Conservation (phyloP, 352 stramenopile species). For the Globisporangium polare region DNA sequence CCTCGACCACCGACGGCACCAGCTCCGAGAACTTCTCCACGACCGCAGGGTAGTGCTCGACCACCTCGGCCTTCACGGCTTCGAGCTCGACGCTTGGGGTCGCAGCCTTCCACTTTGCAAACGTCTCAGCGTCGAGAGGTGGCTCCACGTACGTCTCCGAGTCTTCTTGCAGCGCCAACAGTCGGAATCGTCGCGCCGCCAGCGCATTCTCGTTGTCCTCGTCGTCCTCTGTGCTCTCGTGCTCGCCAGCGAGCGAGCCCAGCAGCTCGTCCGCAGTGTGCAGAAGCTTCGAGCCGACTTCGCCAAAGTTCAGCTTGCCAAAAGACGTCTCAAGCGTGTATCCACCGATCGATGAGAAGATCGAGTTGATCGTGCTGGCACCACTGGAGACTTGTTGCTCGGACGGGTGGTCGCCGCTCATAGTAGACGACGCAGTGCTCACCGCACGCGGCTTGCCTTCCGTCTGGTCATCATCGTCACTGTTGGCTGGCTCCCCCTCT, state of each 20-base stretch:
- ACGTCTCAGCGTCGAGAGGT: conserved; percentile 54
- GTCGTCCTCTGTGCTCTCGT: conserved; percentile 21
- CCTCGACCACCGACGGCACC: conserved; percentile 44
- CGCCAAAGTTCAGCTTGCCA: conserved; percentile 34
- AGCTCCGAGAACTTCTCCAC: conserved; percentile 51
- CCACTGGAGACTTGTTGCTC: background rate
- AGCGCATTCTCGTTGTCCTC: conserved; percentile 12
- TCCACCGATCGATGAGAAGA: conserved; percentile 55
- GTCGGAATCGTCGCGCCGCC: conserved; percentile 47
- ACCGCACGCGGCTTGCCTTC: conserved; percentile 2
- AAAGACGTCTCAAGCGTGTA: conserved; percentile 18
- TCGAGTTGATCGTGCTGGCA: conserved; percentile 24
- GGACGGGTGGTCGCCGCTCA: background rate
- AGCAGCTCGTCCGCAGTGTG: conserved; percentile 66
- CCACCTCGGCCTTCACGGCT: conserved; percentile 45
- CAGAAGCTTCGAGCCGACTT: conserved; percentile 67
- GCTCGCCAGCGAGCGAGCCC: conserved; percentile 37
- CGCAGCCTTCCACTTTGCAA: conserved; percentile 51
- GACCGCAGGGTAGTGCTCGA: conserved; percentile 63
- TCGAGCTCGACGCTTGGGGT: conserved; percentile 31
- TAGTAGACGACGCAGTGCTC: background rate
- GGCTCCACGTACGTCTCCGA: conserved; percentile 57
- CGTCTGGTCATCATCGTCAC: conserved; percentile 8
- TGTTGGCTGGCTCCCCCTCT: conserved; percentile 5
- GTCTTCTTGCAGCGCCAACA: conserved; percentile 63